Base-by-base conservation (phyloP, 2,329 filamentous ascomycete species). In the Seiridium unicorne region DNA sequence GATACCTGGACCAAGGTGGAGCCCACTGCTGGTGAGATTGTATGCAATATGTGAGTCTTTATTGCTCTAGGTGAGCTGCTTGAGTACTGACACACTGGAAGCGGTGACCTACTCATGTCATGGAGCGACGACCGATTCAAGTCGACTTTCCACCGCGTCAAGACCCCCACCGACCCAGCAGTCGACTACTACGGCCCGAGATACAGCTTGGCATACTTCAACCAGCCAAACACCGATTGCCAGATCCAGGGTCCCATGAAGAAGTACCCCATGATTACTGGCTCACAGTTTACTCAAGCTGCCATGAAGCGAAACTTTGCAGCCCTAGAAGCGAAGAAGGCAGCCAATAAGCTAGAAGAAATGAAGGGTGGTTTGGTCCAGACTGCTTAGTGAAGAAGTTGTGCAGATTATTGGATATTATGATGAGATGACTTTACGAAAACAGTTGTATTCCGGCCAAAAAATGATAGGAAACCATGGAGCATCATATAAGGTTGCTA, bases 61-160 rank as follows among this genome's bases (percentile, higher is more conserved):
- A 2, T 26, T 26, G 18, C 18, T 26, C 18, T 26, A 42, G 7
- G 38, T 42, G 38, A 42, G 2, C 1, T 8, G 7, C 38, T 8
- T 42, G 38, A 42, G 2, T 11, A 58, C 58, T 61, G 35, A 56
- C 32, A n/a, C 38, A 26, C 31, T 34, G 54, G 38, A 53, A 76
- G 73, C 62, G 87, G 87, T 3, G 86, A 89, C 68, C 74, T 89
- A 58, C 76, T 89, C 13, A 89, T 89, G 87, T 82, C 78, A 47
- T 88, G 86, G 85, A 84, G 80, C 35, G 86, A 89, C 67, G 87
- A 89, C 70, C 80, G 85, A 26, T 88, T 89, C 76, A 89, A 89
- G 73, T 85, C 81, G 46, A 88, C 86, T 0, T 85, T 87, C 57
- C 87, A 89, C 71, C 80, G 86, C 3, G 86, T 89, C 60, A 86